These are phyloP conservation scores for Dalbergia cultrata DNA, from an alignment of 306 rosid genomes.

Conservation along the genomic window DNA sequence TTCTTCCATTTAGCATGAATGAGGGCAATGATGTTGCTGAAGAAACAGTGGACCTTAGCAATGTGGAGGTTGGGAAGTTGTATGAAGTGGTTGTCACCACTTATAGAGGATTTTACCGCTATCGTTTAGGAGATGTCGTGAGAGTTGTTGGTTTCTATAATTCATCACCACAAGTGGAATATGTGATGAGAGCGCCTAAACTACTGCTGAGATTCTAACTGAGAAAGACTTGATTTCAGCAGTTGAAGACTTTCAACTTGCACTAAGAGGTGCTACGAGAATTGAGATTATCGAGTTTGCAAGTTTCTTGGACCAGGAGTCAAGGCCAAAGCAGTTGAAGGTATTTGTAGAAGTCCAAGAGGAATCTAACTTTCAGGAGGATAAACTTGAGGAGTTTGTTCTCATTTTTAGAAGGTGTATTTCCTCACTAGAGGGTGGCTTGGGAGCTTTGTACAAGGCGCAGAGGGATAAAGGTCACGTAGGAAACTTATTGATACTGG, in stretches of 20 bases:
- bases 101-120: slow-evolving; percentile 67
- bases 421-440: slow-evolving; percentile 58
- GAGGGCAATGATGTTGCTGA: slow-evolving; percentile 35
- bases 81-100: slow-evolving; percentile 77
- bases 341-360: slow-evolving; percentile 61
- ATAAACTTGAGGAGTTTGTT: slow-evolving; percentile 48
- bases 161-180: slow-evolving; percentile 64
- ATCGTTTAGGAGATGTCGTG: slow-evolving; percentile 72
- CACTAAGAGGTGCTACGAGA: slow-evolving; percentile 45
- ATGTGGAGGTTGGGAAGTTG: slow-evolving; percentile 73
- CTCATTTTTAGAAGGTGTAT: slow-evolving; percentile 48
- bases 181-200: slow-evolving; percentile 72
- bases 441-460: slow-evolving; percentile 68
- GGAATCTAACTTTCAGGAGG: slow-evolving; percentile 45
- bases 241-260: slow-evolving; percentile 54
- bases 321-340: slow-evolving; percentile 56
- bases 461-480: slow-evolving; percentile 58
- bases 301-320: slow-evolving; percentile 57
- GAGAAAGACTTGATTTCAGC: slow-evolving; percentile 68
- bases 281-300: slow-evolving; percentile 65
- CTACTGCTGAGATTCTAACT: slow-evolving; percentile 57
- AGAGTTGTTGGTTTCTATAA: slow-evolving; percentile 68
- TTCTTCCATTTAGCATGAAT: slow-evolving; percentile 68
- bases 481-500: slow-evolving; percentile 51
- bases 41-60: slow-evolving; percentile 59